These are phyloP conservation scores for Oenanthe sinensis DNA, from an alignment of 129 eudicot species.

Conservation along the genomic window DNA sequence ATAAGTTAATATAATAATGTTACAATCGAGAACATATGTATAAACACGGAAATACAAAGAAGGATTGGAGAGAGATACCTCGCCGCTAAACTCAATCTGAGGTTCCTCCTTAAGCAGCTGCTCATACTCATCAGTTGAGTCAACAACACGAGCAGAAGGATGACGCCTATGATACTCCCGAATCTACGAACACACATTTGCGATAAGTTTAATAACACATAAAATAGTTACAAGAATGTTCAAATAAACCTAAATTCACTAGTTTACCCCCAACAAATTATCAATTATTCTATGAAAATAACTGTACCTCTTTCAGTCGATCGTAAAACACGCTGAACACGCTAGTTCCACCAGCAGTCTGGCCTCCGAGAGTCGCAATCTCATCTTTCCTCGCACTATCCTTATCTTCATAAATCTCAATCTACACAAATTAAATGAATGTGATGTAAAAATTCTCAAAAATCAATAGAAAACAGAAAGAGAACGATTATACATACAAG, in stretches of 20 bases:
- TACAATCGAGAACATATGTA: not conserved
- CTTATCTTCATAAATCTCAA: slow-evolving; percentile 85
- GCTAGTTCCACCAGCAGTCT: slow-evolving; percentile 65
- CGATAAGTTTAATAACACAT: not conserved
- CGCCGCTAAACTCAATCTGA: slow-evolving; percentile 86
- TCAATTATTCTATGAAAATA: not conserved
- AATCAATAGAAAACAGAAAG: not conserved
- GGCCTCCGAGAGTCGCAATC: slow-evolving; percentile 93
- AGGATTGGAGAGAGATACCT: slow-evolving; percentile 38
- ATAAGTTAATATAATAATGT: not conserved
- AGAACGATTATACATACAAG: slow-evolving; percentile 31
- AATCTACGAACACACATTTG: slow-evolving; percentile 25
- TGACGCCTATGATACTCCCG: slow-evolving; percentile 93
- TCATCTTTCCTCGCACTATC: slow-evolving; percentile 93
- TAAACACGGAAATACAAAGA: not conserved
- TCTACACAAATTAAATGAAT: slow-evolving; percentile 22
- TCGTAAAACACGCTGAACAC: slow-evolving; percentile 93
- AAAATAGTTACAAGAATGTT: not conserved
- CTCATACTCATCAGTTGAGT: slow-evolving; percentile 70
- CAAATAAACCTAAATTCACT: not conserved
- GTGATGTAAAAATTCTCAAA: not conserved
- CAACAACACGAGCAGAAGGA: slow-evolving; percentile 84
- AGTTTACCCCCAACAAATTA: not conserved
- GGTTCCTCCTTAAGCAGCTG: slow-evolving; percentile 84
- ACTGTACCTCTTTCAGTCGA: slow-evolving; percentile 66